A percentile compares a stretch with the other conserved stretches of the same genome.
Evolutionary conservation across 768 basidiomycete genomes (phyloP).

Genomic region (Boletellus sp.): DNA sequence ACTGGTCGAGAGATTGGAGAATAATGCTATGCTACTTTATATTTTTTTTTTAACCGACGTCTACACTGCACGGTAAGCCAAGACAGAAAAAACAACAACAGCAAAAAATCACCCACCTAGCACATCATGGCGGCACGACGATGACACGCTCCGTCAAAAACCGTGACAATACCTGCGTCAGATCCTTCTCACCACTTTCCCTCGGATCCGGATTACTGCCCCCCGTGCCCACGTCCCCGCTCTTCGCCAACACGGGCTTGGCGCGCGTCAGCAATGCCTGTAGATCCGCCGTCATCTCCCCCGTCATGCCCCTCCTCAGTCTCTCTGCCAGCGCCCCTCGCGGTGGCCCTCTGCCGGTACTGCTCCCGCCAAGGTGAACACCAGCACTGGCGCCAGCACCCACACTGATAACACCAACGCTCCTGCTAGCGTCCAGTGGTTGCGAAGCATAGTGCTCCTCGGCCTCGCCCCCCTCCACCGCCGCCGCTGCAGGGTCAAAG

Average conservation of each 20-base stretch:
- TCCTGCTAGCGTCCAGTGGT: slow-evolving; percentile 27
- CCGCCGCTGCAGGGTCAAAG: slow-evolving; percentile 42
- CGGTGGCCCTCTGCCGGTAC: slow-evolving; percentile 33
- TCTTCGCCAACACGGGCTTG: slow-evolving; percentile 60
- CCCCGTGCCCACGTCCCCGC: slow-evolving; percentile 42
- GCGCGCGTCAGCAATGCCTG: slow-evolving; percentile 63
- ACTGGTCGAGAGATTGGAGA: too few species aligned
- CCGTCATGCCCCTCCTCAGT: slow-evolving; percentile 71
- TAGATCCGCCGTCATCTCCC: slow-evolving; percentile 73
- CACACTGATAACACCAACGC: too few species aligned
- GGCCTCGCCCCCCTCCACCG: slow-evolving; percentile 35
- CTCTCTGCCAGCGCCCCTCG: slow-evolving; percentile 55
- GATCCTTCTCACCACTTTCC: slow-evolving; percentile 39
- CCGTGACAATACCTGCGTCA: slow-evolving; percentile 55
- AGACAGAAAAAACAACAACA: not conserved
- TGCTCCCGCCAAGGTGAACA: too few species aligned
- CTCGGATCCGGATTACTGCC: slow-evolving; percentile 16
- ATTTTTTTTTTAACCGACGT: too few species aligned
- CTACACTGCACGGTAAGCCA: too few species aligned
- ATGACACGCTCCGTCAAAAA: slow-evolving; percentile 70
- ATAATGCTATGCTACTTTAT: too few species aligned
- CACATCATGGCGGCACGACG: slow-evolving; percentile 34
- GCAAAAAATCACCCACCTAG: not conserved
- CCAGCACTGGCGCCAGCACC: too few species aligned
- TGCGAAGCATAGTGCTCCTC: slow-evolving; percentile 36